Base-by-base conservation (phyloP, 768 basidiomycete genomes). In the Asterophora parasitica region DNA sequence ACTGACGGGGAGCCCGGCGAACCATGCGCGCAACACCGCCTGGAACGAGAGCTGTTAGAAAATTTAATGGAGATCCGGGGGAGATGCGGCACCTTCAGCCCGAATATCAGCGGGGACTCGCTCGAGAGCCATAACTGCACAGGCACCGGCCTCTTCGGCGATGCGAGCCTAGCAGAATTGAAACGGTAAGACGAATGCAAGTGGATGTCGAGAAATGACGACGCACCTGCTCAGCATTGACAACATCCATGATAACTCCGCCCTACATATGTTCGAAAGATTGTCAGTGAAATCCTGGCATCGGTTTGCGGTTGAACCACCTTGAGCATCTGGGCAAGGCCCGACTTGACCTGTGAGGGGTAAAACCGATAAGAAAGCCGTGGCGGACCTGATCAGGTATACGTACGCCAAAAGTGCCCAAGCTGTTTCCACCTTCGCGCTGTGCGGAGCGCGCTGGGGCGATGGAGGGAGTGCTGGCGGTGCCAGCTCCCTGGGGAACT, bases 11-110 rank as follows among this genome's bases (percentile, higher is more conserved):
- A 23, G 39, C 11, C 16, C 19, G 38, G 61, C 81, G 56, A 58
- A 91, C 92, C 95, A 99, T 99, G 51, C 95, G 77, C 0, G 95
- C 92, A 45, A 99, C 95, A 49, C 95, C 95, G 27, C 95, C 73
- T 74, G 39, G 15, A 48, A 50, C 19, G 35, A 42, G 38, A 15
- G 41, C 34, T 7, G 28, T 54, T 49, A 54, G 46, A 46, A 43
- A 39, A 34, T 20, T 28, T 27, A 42, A 19, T 35, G 16, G 30
- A 35, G 33, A 39, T 40, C 26, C 37, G 44, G 30, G 8, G 34
- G 44, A 28, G 46, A 31, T 35, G 17, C 41, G 46, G 40, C 26
- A 73, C 73, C 95, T 63, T 90, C 74, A 13, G 77, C 77, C 51
- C 95, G 80, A 61, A 99, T 98, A 62, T 97, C 92, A 10, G 94